These are phyloP conservation scores for Alternaria dauci DNA, from an alignment of 2,329 filamentous ascomycete genomes.

Conservation along the genomic window DNA sequence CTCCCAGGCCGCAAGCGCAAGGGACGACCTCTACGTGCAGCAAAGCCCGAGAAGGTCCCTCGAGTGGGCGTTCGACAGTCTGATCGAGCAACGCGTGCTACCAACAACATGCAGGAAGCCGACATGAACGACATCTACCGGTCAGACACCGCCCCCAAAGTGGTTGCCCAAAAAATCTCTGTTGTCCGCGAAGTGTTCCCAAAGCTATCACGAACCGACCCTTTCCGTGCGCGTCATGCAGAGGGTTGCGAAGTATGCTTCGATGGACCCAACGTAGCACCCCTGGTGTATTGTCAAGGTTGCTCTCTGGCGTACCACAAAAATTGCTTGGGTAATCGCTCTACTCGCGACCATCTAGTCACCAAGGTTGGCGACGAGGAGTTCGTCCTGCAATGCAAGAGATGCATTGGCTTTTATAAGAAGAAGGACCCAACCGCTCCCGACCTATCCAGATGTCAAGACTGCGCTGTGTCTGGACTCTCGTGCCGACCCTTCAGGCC, in stretches of 20 bases:
- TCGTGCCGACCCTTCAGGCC: conserved; percentile 79
- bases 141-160: conserved; percentile 53
- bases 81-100: conserved; percentile 56
- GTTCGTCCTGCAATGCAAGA: conserved; percentile 90
- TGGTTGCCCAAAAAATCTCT: conserved; percentile 62
- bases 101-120: conserved; percentile 62
- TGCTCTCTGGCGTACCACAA: conserved; percentile 87
- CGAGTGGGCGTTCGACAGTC: conserved; percentile 53
- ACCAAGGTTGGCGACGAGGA: conserved; percentile 80
- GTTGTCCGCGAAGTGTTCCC: conserved; percentile 77
- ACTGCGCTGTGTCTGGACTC: conserved; percentile 70
- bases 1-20: conserved; percentile 51
- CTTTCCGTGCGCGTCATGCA: conserved; percentile 76
- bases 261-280: conserved; percentile 67
- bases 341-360: conserved; percentile 81
- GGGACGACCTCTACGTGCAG: conserved; percentile 24
- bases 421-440: conserved; percentile 77
- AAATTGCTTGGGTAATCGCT: conserved; percentile 77
- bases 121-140: conserved; percentile 67
- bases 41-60: conserved; percentile 27
- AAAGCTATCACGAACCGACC: conserved; percentile 65
- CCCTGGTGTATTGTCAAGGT: conserved; percentile 87
- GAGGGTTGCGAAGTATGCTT: conserved; percentile 77
- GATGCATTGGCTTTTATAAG: conserved; percentile 74
- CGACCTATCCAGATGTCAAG: conserved; percentile 73